Conservation (phyloP, 805 yeast genomes). For the Kazachstania martiniae region DNA sequence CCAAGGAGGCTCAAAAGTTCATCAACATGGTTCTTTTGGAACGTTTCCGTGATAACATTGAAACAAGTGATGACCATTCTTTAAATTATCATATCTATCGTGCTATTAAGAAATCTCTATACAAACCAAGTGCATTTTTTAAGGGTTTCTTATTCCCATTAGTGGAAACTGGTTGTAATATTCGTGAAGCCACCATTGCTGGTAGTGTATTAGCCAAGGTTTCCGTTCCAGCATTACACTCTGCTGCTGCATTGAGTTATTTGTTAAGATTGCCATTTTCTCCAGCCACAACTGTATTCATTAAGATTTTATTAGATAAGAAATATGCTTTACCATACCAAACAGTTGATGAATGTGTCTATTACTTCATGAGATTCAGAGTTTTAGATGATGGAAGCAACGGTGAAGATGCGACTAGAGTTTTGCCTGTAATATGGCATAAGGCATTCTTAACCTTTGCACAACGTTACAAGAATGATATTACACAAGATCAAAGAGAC, state of each 20-base stretch:
- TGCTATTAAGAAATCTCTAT: constrained; percentile 81
- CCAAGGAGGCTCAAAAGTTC: constrained; percentile 82
- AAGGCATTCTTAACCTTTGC: constrained; percentile 91
- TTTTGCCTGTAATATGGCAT: constrained; percentile 93
- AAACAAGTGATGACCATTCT: constrained; percentile 61
- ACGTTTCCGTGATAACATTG: constrained; percentile 60
- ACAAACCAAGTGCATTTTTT: constrained; percentile 96
- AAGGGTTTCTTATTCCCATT: constrained; percentile 91
- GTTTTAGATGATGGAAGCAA: constrained; percentile 36
- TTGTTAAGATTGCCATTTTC: constrained; percentile 71
- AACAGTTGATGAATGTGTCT: constrained; percentile 87
- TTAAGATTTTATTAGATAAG: constrained; percentile 81
- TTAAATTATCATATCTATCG: constrained; percentile 89
- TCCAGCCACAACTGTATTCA: constrained; percentile 85
- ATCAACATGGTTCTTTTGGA: constrained; percentile 58
- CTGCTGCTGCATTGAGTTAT: constrained; percentile 88
- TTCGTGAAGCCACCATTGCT: constrained; percentile 89
- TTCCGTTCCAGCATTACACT: constrained; percentile 89
- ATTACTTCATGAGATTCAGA: constrained; percentile 88
- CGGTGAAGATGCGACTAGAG: constrained; percentile 32
- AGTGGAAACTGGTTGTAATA: constrained; percentile 78
- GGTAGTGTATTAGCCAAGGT: constrained; percentile 84
- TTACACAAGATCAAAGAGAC: constrained; percentile 97
- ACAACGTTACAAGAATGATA: constrained; percentile 92
- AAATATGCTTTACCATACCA: constrained; percentile 95